Conservation (phyloP, 2,329 filamentous ascomycete genomes). For the Bipolaris cookei region DNA sequence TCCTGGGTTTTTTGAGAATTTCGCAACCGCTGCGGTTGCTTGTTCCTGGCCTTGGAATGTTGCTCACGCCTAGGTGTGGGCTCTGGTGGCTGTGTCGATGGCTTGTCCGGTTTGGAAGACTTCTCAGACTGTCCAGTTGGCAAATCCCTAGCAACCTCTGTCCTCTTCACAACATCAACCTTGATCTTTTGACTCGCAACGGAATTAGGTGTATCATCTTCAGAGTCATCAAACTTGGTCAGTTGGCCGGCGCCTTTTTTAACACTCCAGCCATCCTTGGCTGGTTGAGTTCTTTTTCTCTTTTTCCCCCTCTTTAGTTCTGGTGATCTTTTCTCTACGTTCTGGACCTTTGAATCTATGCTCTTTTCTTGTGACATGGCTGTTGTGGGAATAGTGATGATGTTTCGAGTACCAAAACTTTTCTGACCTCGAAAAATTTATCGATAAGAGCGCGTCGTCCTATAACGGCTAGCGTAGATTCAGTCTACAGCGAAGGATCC, state of each 20-base stretch:
- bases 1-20: constrained; percentile 13
- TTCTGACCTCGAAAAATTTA: constrained; percentile 26
- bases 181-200: not conserved
- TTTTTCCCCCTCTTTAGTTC: constrained; percentile 39
- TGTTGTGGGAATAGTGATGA: constrained; percentile 4
- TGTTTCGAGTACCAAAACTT: constrained; percentile 20
- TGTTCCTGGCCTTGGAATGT: constrained; percentile 4
- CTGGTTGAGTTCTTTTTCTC: constrained; percentile 37
- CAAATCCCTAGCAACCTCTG: not conserved
- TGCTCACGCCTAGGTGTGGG: constrained; percentile 4
- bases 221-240: constrained; percentile 24
- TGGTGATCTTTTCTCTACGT: not conserved
- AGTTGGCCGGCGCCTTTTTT: constrained; percentile 26
- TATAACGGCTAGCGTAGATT: not conserved
- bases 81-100: not conserved
- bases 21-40: constrained; percentile 6
- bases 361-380: constrained; percentile 28
- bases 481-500: not conserved
- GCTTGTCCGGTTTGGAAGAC: constrained; percentile 6
- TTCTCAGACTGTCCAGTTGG: not conserved
- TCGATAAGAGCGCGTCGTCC: constrained; percentile 31
- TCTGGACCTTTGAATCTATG: not conserved
- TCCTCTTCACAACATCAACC: not conserved
- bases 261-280: constrained; percentile 9
- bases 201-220: constrained; percentile 7